Evolutionary conservation across 805 yeast species (phyloP).

Genomic region (Clavispora vitiphila): DNA sequence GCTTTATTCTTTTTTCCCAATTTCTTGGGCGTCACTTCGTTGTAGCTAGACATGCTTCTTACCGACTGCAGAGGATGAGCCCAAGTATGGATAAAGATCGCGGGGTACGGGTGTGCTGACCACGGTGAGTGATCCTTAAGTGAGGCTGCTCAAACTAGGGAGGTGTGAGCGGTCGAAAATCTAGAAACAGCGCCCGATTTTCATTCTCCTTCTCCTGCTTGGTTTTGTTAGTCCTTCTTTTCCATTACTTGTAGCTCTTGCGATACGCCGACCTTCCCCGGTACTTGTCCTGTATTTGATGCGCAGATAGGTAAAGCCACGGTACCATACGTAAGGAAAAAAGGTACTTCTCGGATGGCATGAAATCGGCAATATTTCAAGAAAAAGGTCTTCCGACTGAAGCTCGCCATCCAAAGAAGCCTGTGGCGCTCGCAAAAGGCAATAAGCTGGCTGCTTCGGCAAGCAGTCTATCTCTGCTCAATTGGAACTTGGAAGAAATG

Average conservation of each 20-base stretch:
- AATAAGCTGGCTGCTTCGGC: background rate
- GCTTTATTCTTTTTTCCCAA: slow-evolving; percentile 2
- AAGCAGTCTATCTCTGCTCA: background rate
- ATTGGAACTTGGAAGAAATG: slow-evolving; percentile 39
- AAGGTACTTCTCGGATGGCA: background rate
- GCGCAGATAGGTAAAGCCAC: background rate
- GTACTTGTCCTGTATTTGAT: background rate
- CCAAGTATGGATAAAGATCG: background rate
- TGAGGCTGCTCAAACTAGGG: no score
- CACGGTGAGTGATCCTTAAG: no score
- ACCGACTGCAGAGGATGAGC: background rate
- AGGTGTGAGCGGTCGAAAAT: no score
- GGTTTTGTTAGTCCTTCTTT: no score
- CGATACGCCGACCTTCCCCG: background rate
- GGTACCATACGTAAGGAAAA: background rate
- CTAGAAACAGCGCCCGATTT: no score
- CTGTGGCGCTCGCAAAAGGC: background rate
- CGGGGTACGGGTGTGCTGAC: background rate
- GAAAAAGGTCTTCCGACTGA: slow-evolving; percentile 8
- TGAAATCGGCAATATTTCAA: slow-evolving; percentile 18
- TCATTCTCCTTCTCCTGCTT: no score
- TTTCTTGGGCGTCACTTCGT: slow-evolving; percentile 20
- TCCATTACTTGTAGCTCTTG: no score
- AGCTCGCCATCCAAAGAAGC: slow-evolving; percentile 8
- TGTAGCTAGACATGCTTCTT: slow-evolving; percentile 13